A percentile compares a stretch with the other conserved stretches of the same genome.
These are phyloP conservation scores for Wickerhamomyces ciferrii DNA, from an alignment of 805 yeast species.

Conservation along the genomic window DNA sequence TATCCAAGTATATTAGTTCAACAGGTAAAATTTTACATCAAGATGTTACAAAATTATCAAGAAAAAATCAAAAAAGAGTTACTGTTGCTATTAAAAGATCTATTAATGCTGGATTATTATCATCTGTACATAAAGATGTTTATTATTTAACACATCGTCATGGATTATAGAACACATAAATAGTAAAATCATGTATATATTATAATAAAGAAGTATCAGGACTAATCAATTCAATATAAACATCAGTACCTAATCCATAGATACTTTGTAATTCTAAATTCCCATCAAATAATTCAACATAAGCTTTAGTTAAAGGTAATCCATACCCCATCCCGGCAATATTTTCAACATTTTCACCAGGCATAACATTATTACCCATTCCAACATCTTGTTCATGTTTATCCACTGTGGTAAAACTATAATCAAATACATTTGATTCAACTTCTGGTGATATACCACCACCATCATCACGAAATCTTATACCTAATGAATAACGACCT, in stretches of 20 bases:
- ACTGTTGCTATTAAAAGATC: slow-evolving; percentile 78
- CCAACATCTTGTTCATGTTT: slow-evolving; percentile 45
- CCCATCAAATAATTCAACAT: slow-evolving; percentile 71
- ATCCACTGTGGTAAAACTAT: slow-evolving; percentile 79
- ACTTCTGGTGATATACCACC: slow-evolving; percentile 76
- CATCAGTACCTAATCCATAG: slow-evolving; percentile 78
- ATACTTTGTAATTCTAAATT: slow-evolving; percentile 62
- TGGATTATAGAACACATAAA: background rate
- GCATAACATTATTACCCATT: slow-evolving; percentile 52
- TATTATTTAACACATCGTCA: slow-evolving; percentile 31
- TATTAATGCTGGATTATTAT: slow-evolving; percentile 73
- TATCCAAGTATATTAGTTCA: slow-evolving; percentile 59
- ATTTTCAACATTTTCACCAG: slow-evolving; percentile 60
- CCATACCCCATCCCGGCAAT: slow-evolving; percentile 98
- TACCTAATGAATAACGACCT: slow-evolving; percentile 38
- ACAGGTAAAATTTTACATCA: slow-evolving; percentile 78
- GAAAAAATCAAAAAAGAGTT: slow-evolving; percentile 62
- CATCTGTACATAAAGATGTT: slow-evolving; percentile 65
- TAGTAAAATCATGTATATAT: background rate
- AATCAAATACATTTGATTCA: slow-evolving; percentile 70
- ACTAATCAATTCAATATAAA: slow-evolving; percentile 46
- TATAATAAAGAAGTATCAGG: slow-evolving; percentile 17
- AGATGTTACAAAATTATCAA: slow-evolving; percentile 61
- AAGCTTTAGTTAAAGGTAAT: slow-evolving; percentile 74
- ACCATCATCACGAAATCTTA: slow-evolving; percentile 82